Conservation (phyloP, 2,329 filamentous ascomycete genomes). For the Conoideocrella luteorostrata region DNA sequence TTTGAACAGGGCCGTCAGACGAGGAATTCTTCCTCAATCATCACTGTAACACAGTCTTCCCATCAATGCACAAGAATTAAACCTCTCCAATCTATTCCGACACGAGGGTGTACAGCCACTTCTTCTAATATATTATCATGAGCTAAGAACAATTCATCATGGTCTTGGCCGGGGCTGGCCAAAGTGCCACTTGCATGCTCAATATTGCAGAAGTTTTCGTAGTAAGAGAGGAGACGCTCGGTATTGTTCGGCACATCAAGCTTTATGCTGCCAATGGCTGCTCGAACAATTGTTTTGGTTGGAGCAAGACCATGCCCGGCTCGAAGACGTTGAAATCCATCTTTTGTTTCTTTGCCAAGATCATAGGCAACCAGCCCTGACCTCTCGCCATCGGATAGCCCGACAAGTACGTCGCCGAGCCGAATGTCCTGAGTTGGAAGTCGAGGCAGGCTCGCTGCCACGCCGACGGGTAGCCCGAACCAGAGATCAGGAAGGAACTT, state of each 20-base stretch:
- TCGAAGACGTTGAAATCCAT: slow-evolving; percentile 20
- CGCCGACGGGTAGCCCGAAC: slow-evolving; percentile 30
- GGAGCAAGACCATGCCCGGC: slow-evolving; percentile 17
- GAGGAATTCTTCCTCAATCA: too few species aligned
- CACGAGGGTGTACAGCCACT: too few species aligned
- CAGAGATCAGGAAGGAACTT: slow-evolving; percentile 28
- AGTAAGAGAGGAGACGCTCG: slow-evolving; percentile 16
- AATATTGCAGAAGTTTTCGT: slow-evolving; percentile 17
- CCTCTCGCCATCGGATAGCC: too few species aligned
- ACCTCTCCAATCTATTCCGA: too few species aligned
- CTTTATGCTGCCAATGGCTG: slow-evolving; percentile 27
- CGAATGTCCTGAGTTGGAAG: too few species aligned
- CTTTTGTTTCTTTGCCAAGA: slow-evolving; percentile 26
- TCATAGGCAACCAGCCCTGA: too few species aligned
- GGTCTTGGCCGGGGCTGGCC: slow-evolving; percentile 24
- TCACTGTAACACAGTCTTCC: too few species aligned
- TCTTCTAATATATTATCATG: slow-evolving; percentile 12
- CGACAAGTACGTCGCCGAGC: too few species aligned
- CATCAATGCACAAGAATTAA: too few species aligned
- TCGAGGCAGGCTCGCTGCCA: slow-evolving; percentile 30
- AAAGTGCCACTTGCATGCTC: slow-evolving; percentile 19
- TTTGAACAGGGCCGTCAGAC: too few species aligned
- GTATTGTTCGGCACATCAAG: slow-evolving; percentile 16
- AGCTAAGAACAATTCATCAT: too few species aligned
- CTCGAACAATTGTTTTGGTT: slow-evolving; percentile 25